Conservation (phyloP, 106 monocot species). For the Dioscorea alata region DNA sequence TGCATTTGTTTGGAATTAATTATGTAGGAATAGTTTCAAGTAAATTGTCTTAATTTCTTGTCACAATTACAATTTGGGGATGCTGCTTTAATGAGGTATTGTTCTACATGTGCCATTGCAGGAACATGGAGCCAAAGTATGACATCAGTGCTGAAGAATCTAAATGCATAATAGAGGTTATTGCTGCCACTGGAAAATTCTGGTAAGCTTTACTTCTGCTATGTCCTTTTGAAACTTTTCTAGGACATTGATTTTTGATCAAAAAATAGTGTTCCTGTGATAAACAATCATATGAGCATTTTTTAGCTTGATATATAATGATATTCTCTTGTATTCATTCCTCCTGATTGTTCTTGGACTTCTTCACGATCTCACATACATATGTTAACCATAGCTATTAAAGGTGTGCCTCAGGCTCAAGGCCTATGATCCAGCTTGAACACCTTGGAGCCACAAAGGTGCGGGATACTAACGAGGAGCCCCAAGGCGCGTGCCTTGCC, state of each 20-base stretch:
- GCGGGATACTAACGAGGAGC: too few relatives aligned
- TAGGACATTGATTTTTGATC: background rate
- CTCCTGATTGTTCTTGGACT: too few relatives aligned
- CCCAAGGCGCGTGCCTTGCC: too few relatives aligned
- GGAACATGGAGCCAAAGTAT: conserved; percentile 37
- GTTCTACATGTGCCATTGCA: background rate
- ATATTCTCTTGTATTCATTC: too few relatives aligned
- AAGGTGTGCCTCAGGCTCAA: too few relatives aligned
- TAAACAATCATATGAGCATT: background rate
- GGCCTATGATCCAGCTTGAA: too few relatives aligned
- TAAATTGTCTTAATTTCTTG: background rate
- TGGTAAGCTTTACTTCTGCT: conserved; percentile 40
- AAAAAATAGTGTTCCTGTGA: background rate
- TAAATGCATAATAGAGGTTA: conserved; percentile 61
- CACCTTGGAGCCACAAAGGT: too few relatives aligned
- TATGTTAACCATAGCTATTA: too few relatives aligned
- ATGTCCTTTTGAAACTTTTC: background rate
- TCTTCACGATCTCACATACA: too few relatives aligned
- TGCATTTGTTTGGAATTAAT: background rate
- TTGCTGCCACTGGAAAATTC: conserved; percentile 88
- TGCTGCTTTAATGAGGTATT: background rate
- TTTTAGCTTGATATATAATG: background rate
- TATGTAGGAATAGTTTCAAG: background rate
- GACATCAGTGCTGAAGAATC: conserved; percentile 47
- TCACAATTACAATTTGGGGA: background rate